Conservation (phyloP, 768 basidiomycete genomes). For the Lactifluus hygrophoroides region DNA sequence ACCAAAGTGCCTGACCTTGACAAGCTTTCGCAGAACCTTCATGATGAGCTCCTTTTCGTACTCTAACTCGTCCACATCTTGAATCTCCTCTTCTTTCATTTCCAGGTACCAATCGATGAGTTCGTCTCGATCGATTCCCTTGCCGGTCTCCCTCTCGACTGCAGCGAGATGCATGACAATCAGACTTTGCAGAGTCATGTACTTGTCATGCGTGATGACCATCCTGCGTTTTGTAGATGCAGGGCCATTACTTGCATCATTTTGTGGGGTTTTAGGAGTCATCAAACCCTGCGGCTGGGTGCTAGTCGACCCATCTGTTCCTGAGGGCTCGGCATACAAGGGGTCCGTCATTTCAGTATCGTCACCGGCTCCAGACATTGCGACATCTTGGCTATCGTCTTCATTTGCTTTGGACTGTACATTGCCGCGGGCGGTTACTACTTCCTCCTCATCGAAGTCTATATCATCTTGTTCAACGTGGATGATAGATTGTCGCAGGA, state of each 20-base stretch:
- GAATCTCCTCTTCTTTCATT: conserved; percentile 71
- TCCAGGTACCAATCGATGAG: conserved; percentile 97
- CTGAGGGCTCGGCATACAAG: conserved; percentile 33
- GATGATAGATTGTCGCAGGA: conserved; percentile 94
- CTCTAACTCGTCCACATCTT: conserved; percentile 80
- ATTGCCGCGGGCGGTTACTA: conserved; percentile 43
- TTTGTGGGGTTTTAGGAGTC: conserved; percentile 21
- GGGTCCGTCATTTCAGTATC: conserved; percentile 45
- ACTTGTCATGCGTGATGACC: conserved; percentile 95
- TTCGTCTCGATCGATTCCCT: conserved; percentile 81
- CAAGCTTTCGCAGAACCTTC: conserved; percentile 82
- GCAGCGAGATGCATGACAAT: conserved; percentile 76
- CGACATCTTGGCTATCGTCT: conserved; percentile 50
- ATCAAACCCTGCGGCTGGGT: conserved; percentile 21
- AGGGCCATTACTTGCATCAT: conserved; percentile 30
- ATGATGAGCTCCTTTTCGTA: conserved; percentile 84
- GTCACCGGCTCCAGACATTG: conserved; percentile 50
- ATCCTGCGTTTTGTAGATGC: conserved; percentile 59
- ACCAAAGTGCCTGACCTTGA: conserved; percentile 54
- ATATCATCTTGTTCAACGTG: conserved; percentile 99
- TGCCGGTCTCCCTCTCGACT: conserved; percentile 64
- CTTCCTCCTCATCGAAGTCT: conserved; percentile 91
- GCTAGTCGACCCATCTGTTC: conserved; percentile 21
- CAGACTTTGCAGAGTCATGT: conserved; percentile 81
- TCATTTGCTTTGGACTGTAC: conserved; percentile 29